These are phyloP conservation scores for Suillus subaureus DNA, from an alignment of 768 basidiomycete genomes.

Conservation along the genomic window DNA sequence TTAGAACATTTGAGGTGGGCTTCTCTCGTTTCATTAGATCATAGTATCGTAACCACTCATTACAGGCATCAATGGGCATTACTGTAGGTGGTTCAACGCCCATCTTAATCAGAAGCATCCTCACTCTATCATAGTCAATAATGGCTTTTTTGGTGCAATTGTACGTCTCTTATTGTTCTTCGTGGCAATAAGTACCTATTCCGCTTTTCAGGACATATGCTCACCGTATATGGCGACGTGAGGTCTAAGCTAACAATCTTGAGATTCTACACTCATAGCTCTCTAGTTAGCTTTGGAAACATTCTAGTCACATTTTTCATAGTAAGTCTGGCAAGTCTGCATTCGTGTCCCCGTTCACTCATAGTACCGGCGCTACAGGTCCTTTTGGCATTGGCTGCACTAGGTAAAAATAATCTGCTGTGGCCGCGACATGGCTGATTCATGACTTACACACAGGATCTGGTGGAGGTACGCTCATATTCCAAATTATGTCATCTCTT, in stretches of 20 bases:
- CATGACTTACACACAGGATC: conserved; percentile 22
- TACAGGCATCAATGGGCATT: conserved; percentile 38
- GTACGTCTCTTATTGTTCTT: conserved; percentile 19
- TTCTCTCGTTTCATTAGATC: background rate
- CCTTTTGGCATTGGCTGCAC: conserved; percentile 29
- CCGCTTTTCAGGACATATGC: conserved; percentile 33
- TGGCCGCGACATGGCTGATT: background rate
- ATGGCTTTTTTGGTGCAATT: conserved; percentile 40
- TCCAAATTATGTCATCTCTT: background rate
- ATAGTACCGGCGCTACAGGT: conserved; percentile 17
- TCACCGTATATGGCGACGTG: conserved; percentile 40
- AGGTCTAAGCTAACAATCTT: conserved; percentile 13
- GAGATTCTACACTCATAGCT: background rate
- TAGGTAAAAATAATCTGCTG: conserved; percentile 19
- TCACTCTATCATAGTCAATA: conserved; percentile 24
- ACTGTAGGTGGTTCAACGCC: conserved; percentile 22
- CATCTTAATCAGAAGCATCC: background rate
- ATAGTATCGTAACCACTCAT: background rate
- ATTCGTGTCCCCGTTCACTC: conserved; percentile 1
- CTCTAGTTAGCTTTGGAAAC: conserved; percentile 35
- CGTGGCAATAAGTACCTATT: background rate
- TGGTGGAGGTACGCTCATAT: conserved; percentile 27
- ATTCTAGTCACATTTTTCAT: conserved; percentile 33
- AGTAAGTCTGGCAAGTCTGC: conserved; percentile 21
- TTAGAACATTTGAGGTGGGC: conserved; percentile 8